These are phyloP conservation scores for Ophiognomonia clavigignenti-juglandacearum DNA, from an alignment of 2,329 filamentous ascomycete species.

Conservation along the genomic window DNA sequence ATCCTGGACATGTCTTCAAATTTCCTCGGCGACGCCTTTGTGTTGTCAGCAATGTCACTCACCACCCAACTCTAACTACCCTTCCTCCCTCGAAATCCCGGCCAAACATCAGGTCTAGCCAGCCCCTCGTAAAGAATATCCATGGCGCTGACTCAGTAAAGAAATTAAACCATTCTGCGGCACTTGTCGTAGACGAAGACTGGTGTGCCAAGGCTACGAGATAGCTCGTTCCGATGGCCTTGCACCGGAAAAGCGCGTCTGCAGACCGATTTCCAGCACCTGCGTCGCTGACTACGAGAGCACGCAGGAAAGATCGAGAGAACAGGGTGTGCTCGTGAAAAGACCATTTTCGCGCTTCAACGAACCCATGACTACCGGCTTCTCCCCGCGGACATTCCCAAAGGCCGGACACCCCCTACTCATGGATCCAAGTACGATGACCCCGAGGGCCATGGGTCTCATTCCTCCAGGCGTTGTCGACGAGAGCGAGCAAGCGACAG, in stretches of 20 bases:
- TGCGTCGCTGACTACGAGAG: neutral
- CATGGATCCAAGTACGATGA: constrained; percentile 1
- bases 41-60: neutral
- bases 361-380: neutral
- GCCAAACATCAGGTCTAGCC: neutral
- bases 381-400: neutral
- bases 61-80: neutral
- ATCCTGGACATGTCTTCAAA: neutral
- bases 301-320: neutral
- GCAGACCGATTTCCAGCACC: neutral
- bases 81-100: neutral
- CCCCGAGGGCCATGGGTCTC: constrained; percentile 5
- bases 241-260: neutral
- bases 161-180: constrained; percentile 21
- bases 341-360: neutral
- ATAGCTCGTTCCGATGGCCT: neutral
- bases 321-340: neutral
- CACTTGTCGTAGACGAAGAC: constrained; percentile 26
- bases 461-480: constrained; percentile 23
- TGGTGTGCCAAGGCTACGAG: constrained; percentile 26
- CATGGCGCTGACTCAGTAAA: neutral
- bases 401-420: constrained; percentile 3
- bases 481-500: constrained; percentile 22
- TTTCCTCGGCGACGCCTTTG: neutral
- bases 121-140: neutral